Conservation (phyloP, 495 filamentous ascomycete genomes). For the Astrothelium subdiscretum region DNA sequence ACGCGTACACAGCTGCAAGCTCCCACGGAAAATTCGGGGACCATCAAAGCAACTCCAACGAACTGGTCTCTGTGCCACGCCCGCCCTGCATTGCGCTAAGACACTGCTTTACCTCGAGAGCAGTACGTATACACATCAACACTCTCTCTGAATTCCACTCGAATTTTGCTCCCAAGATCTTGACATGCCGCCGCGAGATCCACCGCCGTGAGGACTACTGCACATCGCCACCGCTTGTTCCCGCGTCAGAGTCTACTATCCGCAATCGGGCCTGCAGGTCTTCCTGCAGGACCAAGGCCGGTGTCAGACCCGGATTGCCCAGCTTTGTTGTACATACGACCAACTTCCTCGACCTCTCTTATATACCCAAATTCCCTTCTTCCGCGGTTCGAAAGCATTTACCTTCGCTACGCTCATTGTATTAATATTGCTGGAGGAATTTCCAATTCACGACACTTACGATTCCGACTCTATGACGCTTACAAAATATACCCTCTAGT, state of each 20-base stretch:
- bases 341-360: neutral
- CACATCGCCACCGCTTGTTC: neutral
- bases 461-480: neutral
- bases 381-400: too few species aligned
- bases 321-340: neutral
- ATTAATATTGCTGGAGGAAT: neutral
- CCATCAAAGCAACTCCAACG: neutral
- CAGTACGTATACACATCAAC: neutral
- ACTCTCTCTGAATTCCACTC: neutral
- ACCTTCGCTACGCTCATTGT: neutral
- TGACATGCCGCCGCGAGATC: neutral
- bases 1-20: slow-evolving; percentile 1
- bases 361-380: neutral
- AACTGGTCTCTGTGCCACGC: neutral
- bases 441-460: neutral
- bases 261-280: neutral
- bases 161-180: neutral
- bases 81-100: neutral
- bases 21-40: neutral
- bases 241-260: neutral
- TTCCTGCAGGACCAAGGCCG: neutral
- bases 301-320: neutral
- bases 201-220: neutral
- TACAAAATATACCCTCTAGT: neutral
- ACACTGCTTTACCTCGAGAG: neutral